These are phyloP conservation scores for Colletotrichum sp. DNA, from an alignment of 2,329 filamentous ascomycete genomes.

Conservation along the genomic window DNA sequence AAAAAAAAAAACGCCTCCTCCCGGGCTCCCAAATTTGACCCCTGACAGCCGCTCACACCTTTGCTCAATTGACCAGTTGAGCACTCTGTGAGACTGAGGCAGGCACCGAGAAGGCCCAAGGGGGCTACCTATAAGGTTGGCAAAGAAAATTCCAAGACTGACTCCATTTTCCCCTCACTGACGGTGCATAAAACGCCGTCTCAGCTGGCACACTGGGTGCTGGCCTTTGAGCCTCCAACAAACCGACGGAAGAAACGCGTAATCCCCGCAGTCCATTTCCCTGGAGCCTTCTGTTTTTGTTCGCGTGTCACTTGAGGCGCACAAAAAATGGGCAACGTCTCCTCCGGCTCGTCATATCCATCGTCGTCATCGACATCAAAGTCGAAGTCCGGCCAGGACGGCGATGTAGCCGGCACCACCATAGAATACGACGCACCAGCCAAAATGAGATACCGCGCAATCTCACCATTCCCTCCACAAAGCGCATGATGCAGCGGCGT, in stretches of 20 bases:
- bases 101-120: neutral
- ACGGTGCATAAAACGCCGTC: neutral
- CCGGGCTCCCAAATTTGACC: fast-evolving
- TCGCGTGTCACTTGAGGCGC: neutral
- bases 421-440: neutral
- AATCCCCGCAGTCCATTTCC: fast-evolving
- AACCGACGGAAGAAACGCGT: neutral
- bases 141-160: fast-evolving
- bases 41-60: neutral
- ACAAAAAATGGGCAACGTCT: neutral
- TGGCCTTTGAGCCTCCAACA: neutral
- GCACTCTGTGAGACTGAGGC: neutral
- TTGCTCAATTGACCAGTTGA: neutral
- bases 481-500: neutral
- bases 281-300: neutral
- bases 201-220: neutral
- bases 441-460: neutral
- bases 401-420: neutral
- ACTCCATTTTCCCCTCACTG: neutral
- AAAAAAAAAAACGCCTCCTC: neutral
- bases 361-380: neutral
- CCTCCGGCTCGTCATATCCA: neutral
- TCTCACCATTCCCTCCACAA: neutral
- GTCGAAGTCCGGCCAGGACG: neutral
- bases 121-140: fast-evolving